A percentile compares a stretch with the other conserved stretches of the same genome.
phyloP scores from a whole-genome alignment of 1,139 yeast genomes.

The Debaryomyces udenii region DNA sequence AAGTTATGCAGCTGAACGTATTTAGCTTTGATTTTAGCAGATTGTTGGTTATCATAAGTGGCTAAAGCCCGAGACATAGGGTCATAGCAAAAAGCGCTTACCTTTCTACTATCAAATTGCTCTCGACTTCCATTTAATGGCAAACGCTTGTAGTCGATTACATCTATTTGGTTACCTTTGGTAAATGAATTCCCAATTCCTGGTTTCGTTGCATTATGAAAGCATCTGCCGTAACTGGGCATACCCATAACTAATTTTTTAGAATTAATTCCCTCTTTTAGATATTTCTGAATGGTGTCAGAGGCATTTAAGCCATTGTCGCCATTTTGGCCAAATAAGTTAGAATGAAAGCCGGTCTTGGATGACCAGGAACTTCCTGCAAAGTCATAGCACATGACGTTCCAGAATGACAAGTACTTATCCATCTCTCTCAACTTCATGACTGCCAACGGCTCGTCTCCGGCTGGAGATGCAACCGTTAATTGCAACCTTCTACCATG shows the following conservation, averaged over 20 bases:
- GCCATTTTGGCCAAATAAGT: slow-evolving; percentile 51
- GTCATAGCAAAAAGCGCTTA: slow-evolving; percentile 63
- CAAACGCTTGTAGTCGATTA: slow-evolving; percentile 55
- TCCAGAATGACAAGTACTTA: slow-evolving; percentile 66
- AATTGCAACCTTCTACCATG: slow-evolving; percentile 37
- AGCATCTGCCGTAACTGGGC: slow-evolving; percentile 85
- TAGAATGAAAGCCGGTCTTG: slow-evolving; percentile 67
- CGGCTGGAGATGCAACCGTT: slow-evolving; percentile 80
- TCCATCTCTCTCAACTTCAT: slow-evolving; percentile 58
- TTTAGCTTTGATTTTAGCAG: slow-evolving; percentile 59
- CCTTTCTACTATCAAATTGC: slow-evolving; percentile 52
- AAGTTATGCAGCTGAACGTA: slow-evolving; percentile 52
- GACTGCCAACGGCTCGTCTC: slow-evolving; percentile 43
- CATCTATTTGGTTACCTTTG: slow-evolving; percentile 52
- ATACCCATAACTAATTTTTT: slow-evolving; percentile 75
- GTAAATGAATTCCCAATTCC: slow-evolving; percentile 48
- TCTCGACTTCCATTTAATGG: slow-evolving; percentile 41
- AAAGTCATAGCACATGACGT: slow-evolving; percentile 89
- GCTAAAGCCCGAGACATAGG: slow-evolving; percentile 43
- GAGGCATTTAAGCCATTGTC: slow-evolving; percentile 53
- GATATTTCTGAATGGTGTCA: slow-evolving; percentile 50
- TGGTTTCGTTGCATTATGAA: slow-evolving; percentile 39
- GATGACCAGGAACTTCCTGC: slow-evolving; percentile 73
- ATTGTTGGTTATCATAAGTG: slow-evolving; percentile 65
- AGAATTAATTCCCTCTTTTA: slow-evolving; percentile 43